Base-by-base conservation (phyloP, 225 moss, liverwort and hornwort species). In the Physcomitrium patens region DNA sequence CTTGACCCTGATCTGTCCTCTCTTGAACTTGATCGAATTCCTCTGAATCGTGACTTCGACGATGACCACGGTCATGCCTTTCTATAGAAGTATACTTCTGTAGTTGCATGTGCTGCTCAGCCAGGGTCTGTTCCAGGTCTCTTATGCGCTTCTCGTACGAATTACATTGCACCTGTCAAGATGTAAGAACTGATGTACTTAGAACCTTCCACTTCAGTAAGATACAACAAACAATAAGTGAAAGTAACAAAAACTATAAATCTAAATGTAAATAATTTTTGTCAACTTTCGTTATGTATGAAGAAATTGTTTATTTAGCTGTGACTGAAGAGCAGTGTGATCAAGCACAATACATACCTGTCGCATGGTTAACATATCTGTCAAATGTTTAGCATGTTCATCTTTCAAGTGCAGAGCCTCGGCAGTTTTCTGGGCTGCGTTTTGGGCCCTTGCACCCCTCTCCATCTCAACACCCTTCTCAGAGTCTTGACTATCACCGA, bases 321-420 rank as follows among this genome's bases (percentile, higher is more conserved):
- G 2, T 7, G 0, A 0, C 31, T 37, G 4, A 37, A 37, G 31
- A 7, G 4, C 26, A 64, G 48, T 46, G 18, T 17, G 13, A 42
- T 62, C 63, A 23, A 10, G 31, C 67, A 13, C 57, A 42, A 55
- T 46, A 49, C 66, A 54, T 82, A 88, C 88, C 88, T 89, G 86
- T 60, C 83, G 91, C 82, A 79, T 79, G 13, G 89, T 86, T 19
- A 99, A 77, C 83, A 95, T 73, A 27, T 80, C 86, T 53, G 86
- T 68, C 83, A 99, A 67, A 64, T 90, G 93, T 69, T 92, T 91
- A 68, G 95, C 99, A 65, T 99, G 83, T 53, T 99, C 92, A 70
- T 99, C 99, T 85, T 99, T 99, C 83, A 92, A 68, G 47, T 84
- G 93, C 73, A 99, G 80, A 22, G 93, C 99, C 61, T 99, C 95